Conservation (phyloP, 129 eudicot species). For the Artemisia annua region DNA sequence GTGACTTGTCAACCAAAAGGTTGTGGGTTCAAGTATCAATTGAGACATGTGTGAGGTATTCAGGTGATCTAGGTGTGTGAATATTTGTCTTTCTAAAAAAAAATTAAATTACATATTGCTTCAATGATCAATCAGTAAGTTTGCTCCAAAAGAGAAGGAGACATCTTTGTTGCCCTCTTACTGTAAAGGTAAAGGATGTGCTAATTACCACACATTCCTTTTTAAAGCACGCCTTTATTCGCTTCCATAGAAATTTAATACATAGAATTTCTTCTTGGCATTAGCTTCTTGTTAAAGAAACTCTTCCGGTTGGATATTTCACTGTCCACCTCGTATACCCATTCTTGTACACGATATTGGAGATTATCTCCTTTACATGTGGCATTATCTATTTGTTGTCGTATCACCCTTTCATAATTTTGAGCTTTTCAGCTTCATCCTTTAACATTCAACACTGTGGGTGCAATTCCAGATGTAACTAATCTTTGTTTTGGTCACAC, state of each 20-base stretch:
- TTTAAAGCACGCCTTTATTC: neutral
- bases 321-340: neutral
- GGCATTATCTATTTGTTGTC: neutral
- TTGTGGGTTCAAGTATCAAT: too few species aligned
- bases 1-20: too few species aligned
- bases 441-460: neutral
- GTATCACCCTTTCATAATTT: neutral
- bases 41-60: too few species aligned
- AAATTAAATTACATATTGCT: too few species aligned
- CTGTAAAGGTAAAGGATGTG: conserved; percentile 1
- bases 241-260: too few species aligned
- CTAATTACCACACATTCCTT: neutral
- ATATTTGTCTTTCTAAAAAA: too few species aligned
- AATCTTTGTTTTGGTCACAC: neutral
- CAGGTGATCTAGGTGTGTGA: too few species aligned
- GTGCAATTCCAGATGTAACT: neutral
- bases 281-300: neutral
- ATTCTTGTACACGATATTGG: neutral
- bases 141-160: neutral
- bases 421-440: neutral
- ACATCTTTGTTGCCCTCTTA: neutral
- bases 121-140: too few species aligned
- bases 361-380: neutral
- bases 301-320: neutral
- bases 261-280: neutral